Percentiles rank a stretch among this genome's conserved stretches.
Conservation (phyloP, 257 asterid genomes). For the Orobanche coerulescens region DNA sequence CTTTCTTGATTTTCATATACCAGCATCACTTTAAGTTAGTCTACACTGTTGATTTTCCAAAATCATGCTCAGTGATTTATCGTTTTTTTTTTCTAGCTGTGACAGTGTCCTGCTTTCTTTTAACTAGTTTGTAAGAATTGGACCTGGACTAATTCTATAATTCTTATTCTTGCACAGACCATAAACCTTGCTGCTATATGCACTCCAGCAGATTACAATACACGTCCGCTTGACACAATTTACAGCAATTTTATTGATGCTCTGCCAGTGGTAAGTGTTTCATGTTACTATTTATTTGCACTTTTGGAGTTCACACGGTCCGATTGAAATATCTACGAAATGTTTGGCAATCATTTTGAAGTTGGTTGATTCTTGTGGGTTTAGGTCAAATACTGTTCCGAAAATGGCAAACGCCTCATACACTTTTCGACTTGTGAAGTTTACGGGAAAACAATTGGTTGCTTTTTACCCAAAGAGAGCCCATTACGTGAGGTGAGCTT, state of each 20-base stretch:
- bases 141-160: slow-evolving; percentile 21
- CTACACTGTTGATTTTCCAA: background rate
- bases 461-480: slow-evolving; percentile 75
- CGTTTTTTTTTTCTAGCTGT: background rate
- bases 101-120: background rate
- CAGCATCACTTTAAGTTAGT: background rate
- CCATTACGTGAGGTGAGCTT: slow-evolving; percentile 64
- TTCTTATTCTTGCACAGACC: slow-evolving; percentile 38
- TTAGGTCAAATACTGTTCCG: slow-evolving; percentile 89
- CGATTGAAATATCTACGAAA: background rate
- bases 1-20: background rate
- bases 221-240: slow-evolving; percentile 90
- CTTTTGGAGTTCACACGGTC: background rate
- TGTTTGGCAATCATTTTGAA: slow-evolving; percentile 3
- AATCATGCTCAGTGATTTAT: background rate
- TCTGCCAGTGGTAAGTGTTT: slow-evolving; percentile 65
- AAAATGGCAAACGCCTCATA: slow-evolving; percentile 76
- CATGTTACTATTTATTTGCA: slow-evolving; percentile 3
- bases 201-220: slow-evolving; percentile 92
- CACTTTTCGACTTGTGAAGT: slow-evolving; percentile 93
- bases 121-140: slow-evolving; percentile 1
- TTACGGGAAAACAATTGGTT: slow-evolving; percentile 82
- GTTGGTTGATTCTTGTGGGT: slow-evolving; percentile 19
- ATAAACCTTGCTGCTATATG: slow-evolving; percentile 92
- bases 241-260: slow-evolving; percentile 93